Evolutionary conservation across 352 stramenopile species (phyloP), one percentile per base, ranked within the genome.

Genomic region (Phytophthora boehmeriae): DNA sequence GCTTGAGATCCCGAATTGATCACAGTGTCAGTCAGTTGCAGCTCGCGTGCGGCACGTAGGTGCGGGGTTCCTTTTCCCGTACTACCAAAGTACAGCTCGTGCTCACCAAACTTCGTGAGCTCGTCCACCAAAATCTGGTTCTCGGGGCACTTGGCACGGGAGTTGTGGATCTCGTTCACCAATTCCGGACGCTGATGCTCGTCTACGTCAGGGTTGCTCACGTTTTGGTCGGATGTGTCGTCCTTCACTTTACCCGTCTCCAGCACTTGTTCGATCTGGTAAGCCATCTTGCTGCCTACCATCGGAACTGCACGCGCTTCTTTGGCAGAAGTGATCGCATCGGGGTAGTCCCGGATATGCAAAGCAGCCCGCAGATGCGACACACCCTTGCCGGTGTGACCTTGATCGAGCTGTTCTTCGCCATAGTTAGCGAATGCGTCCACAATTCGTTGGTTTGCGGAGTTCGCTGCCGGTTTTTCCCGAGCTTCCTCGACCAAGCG

Each of bases 311-410:
- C 41, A 14, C 38, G 41, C 0, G 80, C 84, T 4, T 90, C 76
- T 13, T 39, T 53, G 0, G 57, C 65, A 16, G 78, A 80, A 27
- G 63, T 76, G 44, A 93, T 89, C 6, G 56, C 64, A 23, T 78
- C 48, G 22, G 76, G 72, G 38, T 82, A 74, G 32, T 87, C 63
- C 11, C 77, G 78, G 43, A 91, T 90, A 30, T 78, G 60, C 22
- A 76, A 56, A n/a, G 84, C 84, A 9, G 84, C 82, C 2, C 82
- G 82, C 51, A 93, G 54, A 53, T 91, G 82, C 2, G 80, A 80
- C 11, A 88, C 75, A 9, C 81, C 84, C 53, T 93, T 92, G 54
- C 84, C 84, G 5, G 84, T 92, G 63, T 93, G 84, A 1, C 84
- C 84, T 5, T 52, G 69, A 27, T 83, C 62, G 0, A 90, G 60